Conservation (phyloP, 2,329 filamentous ascomycete genomes). For the Dothistroma septosporum region DNA sequence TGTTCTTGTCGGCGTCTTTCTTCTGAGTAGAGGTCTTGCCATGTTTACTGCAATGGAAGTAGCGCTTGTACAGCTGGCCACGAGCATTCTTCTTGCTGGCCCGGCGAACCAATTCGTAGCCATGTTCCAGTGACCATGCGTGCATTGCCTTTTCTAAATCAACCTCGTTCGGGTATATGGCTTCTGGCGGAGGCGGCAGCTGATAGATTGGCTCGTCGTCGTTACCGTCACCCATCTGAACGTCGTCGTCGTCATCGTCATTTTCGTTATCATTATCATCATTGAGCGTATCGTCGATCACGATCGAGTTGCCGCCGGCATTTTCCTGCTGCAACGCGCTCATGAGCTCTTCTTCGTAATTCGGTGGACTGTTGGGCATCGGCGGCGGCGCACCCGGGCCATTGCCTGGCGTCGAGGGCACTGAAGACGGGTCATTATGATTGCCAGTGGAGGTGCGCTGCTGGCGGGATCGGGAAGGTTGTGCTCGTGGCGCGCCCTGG, state of each 20-base stretch:
- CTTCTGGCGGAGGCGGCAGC: constrained; percentile 33
- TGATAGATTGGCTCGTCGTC: constrained; percentile 29
- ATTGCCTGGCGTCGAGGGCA: constrained; percentile 18
- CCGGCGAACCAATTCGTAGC: constrained; percentile 33
- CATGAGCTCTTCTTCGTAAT: constrained; percentile 26
- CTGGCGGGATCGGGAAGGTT: constrained; percentile 3
- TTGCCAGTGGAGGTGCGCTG: constrained; percentile 2
- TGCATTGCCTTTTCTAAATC: constrained; percentile 33
- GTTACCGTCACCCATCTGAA: constrained; percentile 14
- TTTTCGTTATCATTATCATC: constrained; percentile 23
- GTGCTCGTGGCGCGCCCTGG: constrained; percentile 14
- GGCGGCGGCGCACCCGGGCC: constrained; percentile 29
- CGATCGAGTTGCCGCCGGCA: constrained; percentile 7
- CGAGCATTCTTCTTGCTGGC: constrained; percentile 34
- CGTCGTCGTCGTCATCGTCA: constrained; percentile 24
- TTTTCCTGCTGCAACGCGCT: constrained; percentile 23
- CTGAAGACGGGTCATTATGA: constrained; percentile 10
- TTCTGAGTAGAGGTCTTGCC: constrained; percentile 27
- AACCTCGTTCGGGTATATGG: constrained; percentile 24
- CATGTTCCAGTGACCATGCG: constrained; percentile 33
- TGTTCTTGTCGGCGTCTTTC: constrained; percentile 25
- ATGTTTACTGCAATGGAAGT: constrained; percentile 35
- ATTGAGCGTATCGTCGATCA: constrained; percentile 9
- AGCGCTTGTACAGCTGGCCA: constrained; percentile 34
- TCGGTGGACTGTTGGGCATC: constrained; percentile 21